These are phyloP conservation scores for Colletotrichum zoysiae DNA, from an alignment of 2,329 filamentous ascomycete species.

Conservation along the genomic window DNA sequence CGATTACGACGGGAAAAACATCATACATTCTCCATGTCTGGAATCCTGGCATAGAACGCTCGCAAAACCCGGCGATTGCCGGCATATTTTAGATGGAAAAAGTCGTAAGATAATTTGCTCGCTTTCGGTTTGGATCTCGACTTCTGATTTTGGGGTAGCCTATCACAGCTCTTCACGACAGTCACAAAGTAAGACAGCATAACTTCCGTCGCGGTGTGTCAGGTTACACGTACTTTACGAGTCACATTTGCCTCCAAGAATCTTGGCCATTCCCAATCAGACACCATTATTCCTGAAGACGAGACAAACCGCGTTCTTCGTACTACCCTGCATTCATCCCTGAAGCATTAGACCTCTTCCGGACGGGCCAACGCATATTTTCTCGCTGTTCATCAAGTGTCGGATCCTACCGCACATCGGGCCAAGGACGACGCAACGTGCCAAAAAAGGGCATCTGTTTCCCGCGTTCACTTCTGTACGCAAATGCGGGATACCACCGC, in stretches of 20 bases:
- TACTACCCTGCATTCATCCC: background rate
- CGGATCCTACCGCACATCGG: background rate
- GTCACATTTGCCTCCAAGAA: background rate
- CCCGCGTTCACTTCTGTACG: background rate
- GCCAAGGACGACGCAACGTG: too few species aligned
- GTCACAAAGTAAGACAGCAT: background rate
- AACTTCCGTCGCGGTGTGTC: too few species aligned
- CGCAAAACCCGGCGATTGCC: background rate
- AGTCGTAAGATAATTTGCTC: background rate
- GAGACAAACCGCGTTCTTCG: background rate
- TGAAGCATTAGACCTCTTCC: background rate
- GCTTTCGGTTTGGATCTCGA: background rate
- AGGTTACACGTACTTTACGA: too few species aligned
- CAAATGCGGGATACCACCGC: background rate
- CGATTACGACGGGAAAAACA: background rate
- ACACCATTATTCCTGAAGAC: background rate
- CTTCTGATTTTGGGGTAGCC: background rate
- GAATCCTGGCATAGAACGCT: too few species aligned
- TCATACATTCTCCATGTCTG: background rate
- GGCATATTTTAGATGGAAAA: too few species aligned
- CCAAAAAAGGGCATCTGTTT: background rate
- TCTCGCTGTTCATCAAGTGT: background rate
- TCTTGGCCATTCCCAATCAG: background rate
- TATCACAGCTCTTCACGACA: background rate
- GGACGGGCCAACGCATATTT: too few species aligned